phyloP scores from a whole-genome alignment of 2,329 filamentous ascomycete species.

The Trichophyton verrucosum region DNA sequence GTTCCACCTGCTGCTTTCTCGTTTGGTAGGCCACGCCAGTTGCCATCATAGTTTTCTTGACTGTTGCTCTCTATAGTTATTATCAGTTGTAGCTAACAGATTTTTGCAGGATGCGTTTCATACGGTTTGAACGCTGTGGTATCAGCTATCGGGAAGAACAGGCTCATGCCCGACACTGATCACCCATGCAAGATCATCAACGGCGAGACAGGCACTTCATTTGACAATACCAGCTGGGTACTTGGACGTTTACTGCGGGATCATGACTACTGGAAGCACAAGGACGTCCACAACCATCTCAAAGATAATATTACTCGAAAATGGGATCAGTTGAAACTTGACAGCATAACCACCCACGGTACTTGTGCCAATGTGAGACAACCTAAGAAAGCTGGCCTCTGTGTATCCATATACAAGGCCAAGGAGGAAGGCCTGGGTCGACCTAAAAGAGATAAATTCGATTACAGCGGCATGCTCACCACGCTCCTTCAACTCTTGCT shows the following conservation, averaged over 20 bases:
- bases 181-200: constrained; percentile 13
- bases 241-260: constrained; percentile 34
- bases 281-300: background rate
- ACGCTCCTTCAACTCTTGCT: constrained; percentile 22
- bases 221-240: constrained; percentile 33
- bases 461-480: constrained; percentile 17
- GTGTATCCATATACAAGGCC: constrained; percentile 4
- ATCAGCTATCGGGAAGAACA: constrained; percentile 22
- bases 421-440: background rate
- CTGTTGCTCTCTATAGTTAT: no score
- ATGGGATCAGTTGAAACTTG: constrained; percentile 7
- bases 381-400: constrained; percentile 4
- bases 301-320: constrained; percentile 15
- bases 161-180: constrained; percentile 28
- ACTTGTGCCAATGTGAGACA: background rate
- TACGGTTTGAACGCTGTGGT: constrained; percentile 24
- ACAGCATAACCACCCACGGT: background rate
- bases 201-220: constrained; percentile 22
- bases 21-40: background rate
- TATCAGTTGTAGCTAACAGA: background rate
- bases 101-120: constrained; percentile 22
- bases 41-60: background rate
- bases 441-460: constrained; percentile 15
- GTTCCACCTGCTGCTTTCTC: constrained; percentile 5
- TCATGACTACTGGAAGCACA: constrained; percentile 21